Evolutionary conservation across 768 basidiomycete genomes (phyloP).

Genomic region (Trametes villosa): DNA sequence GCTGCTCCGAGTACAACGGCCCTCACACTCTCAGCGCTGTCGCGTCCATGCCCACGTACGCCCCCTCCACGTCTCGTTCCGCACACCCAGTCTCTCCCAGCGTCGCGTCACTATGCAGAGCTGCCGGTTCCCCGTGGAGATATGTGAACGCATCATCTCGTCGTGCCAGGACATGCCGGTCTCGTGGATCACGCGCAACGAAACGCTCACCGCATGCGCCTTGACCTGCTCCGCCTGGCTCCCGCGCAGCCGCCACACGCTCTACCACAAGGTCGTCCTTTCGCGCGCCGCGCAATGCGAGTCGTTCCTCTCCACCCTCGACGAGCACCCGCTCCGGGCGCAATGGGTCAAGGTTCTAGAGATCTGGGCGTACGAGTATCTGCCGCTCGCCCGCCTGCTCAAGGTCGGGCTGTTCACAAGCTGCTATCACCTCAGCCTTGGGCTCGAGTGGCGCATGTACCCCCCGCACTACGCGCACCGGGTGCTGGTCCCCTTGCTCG

Average conservation of each 20-base stretch:
- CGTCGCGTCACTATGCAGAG: not conserved
- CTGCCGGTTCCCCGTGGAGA: not conserved
- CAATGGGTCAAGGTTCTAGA: not conserved
- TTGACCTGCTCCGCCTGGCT: conserved; percentile 1
- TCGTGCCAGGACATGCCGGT: not conserved
- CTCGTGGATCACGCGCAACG: not conserved
- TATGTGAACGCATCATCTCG: not conserved
- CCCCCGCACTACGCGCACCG: not conserved
- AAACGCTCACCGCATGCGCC: not conserved
- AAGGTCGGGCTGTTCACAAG: not conserved
- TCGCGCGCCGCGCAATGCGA: not conserved
- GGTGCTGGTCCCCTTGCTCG: not conserved
- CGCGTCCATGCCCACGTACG: too few species aligned
- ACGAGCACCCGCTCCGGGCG: not conserved
- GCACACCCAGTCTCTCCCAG: too few species aligned
- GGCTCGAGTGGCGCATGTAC: not conserved
- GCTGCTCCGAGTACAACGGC: too few species aligned
- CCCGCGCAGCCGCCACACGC: not conserved
- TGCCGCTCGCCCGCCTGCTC: not conserved
- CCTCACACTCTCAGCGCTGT: too few species aligned
- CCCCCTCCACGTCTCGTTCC: too few species aligned
- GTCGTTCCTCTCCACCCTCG: not conserved
- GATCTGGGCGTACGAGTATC: not conserved
- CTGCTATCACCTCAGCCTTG: not conserved
- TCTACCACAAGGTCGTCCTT: not conserved